Evolutionary conservation across 148 eudicot species (phyloP).

Genomic region (Polygonum aviculare): DNA sequence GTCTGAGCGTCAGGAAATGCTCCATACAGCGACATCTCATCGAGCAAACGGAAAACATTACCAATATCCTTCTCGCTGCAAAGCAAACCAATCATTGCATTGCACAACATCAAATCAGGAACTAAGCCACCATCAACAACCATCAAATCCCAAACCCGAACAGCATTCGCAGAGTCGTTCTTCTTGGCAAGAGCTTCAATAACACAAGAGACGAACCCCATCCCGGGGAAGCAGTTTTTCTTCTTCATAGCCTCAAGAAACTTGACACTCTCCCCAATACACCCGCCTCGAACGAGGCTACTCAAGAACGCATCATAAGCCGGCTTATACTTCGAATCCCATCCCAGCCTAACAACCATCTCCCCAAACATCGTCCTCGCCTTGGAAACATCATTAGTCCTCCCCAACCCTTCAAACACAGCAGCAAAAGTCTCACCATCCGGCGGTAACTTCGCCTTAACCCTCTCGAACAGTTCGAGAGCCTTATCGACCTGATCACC

Average conservation of each 20-base stretch:
- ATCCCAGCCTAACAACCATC: constrained; percentile 81
- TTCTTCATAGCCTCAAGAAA: constrained; percentile 73
- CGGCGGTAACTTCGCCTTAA: constrained; percentile 52
- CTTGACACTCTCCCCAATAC: constrained; percentile 56
- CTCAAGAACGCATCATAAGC: constrained; percentile 73
- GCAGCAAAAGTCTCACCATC: constrained; percentile 67
- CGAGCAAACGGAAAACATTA: constrained; percentile 61
- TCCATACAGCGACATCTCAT: constrained; percentile 63
- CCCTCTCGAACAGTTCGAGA: constrained; percentile 45
- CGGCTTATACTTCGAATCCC: constrained; percentile 44
- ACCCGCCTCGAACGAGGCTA: constrained; percentile 48
- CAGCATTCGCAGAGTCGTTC: constrained; percentile 51
- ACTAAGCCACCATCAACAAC: constrained; percentile 45
- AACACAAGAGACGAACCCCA: constrained; percentile 70
- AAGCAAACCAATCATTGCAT: constrained; percentile 61
- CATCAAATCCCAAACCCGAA: constrained; percentile 72
- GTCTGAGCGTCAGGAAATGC: constrained; percentile 64
- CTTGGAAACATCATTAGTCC: constrained; percentile 54
- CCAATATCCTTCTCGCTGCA: constrained; percentile 55
- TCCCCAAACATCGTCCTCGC: constrained; percentile 78
- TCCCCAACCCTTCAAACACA: constrained; percentile 76
- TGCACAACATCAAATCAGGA: constrained; percentile 59
- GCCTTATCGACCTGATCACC: constrained; percentile 42
- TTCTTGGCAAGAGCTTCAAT: constrained; percentile 58
- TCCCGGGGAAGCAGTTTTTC: constrained; percentile 72